Evolutionary conservation across 768 basidiomycete genomes (phyloP).

Genomic region (Mycena amicta): DNA sequence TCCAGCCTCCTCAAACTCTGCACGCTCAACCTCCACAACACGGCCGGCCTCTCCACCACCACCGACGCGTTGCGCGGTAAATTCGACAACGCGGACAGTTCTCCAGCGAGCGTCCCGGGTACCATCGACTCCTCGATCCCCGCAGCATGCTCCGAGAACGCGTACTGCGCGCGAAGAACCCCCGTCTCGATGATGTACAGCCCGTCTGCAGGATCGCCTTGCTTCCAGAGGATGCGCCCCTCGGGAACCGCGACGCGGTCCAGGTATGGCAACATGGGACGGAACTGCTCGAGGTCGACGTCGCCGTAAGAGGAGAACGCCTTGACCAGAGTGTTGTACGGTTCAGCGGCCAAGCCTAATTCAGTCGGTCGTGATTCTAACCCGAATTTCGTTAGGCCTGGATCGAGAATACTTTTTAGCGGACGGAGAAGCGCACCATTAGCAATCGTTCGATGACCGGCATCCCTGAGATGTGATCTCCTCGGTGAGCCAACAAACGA

Average conservation of each 20-base stretch:
- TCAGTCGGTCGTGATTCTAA: constrained; percentile 35
- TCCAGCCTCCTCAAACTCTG: constrained; percentile 65
- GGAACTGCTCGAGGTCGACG: constrained; percentile 58
- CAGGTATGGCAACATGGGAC: constrained; percentile 71
- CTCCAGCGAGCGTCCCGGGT: constrained; percentile 89
- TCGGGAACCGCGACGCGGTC: constrained; percentile 57
- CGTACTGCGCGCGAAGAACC: constrained; percentile 80
- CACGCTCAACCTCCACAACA: constrained; percentile 79
- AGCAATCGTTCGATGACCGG: constrained; percentile 71
- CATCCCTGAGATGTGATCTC: constrained; percentile 66
- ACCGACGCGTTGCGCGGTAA: constrained; percentile 85
- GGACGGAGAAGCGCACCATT: constrained; percentile 41
- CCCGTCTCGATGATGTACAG: constrained; percentile 90
- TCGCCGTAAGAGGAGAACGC: constrained; percentile 77
- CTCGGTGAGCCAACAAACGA: constrained; percentile 67
- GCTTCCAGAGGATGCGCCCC: constrained; percentile 72
- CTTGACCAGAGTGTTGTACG: constrained; percentile 73
- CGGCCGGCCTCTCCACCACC: constrained; percentile 73
- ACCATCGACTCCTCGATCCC: constrained; percentile 90
- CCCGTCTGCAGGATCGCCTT: constrained; percentile 77
- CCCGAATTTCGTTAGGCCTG: background rate
- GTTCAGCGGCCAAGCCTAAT: constrained; percentile 51
- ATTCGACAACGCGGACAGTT: constrained; percentile 81
- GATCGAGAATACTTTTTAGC: background rate
- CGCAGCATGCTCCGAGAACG: constrained; percentile 68